Evolutionary conservation across 208 protist species (phyloP), one percentile per base, ranked within the genome.

Genomic region (Acanthamoeba sp.): DNA sequence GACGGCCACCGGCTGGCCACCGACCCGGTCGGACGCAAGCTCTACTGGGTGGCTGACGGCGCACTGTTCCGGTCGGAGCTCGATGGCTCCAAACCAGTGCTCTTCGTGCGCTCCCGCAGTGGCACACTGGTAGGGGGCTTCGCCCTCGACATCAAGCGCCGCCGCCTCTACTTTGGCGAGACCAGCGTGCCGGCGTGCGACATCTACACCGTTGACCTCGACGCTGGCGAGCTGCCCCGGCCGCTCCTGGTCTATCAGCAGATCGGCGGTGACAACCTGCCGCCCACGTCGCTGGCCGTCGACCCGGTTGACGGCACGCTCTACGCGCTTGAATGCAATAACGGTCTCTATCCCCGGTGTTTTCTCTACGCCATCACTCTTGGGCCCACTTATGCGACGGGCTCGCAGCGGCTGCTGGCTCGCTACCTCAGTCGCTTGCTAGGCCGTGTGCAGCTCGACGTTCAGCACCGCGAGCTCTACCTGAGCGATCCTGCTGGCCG

Each of bases 111-210:
- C 32, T 36, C 66, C 4, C 18, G 66, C 18, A 0, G 29, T 29
- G 66, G 16, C 16, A 76, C 66, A 5, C 5, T 6, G n/a, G 20
- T 76, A 24, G 40, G 36, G 29, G 14, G 10, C n/a, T 76, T 76
- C 66, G 36, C 66, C n/a, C 66, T 76, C 66, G 66, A 76, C 36
- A 10, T 76, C 66, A 76, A 76, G 66, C n/a, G 22, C 29, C 66
- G 66, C 66, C 66, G 36, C n/a, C 18, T 76, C 66, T 76, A 40
- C 66, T 76, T 36, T 20, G n/a, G 32, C 66, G 66, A 76, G 66
- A 10, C 12, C 66, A 40, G 7, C 36, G n/a, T 24, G 29, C 66
- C 66, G 5, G 29, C 12, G 7, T 76, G 66, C 29, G 36, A 29
- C 66, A 76, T 76, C 66, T 76, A 76, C 66, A 24, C 36, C 14